Evolutionary conservation across 2,329 filamentous ascomycete genomes (phyloP).

Genomic region (Xylariales sp.): DNA sequence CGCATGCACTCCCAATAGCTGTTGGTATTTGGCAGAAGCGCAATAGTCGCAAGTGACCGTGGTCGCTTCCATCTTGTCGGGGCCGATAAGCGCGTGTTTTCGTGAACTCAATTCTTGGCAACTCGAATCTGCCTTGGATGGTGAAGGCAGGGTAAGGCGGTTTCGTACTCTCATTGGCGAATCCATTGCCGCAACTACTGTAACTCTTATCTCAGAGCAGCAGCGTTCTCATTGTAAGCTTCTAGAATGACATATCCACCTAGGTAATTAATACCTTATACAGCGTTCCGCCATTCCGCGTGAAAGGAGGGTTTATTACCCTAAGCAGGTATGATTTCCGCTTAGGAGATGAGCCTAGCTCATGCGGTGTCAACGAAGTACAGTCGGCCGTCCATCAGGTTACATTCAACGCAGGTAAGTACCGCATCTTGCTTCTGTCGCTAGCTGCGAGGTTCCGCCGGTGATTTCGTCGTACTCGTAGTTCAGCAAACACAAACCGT

Average conservation of each 20-base stretch:
- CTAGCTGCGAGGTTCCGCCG: slow-evolving; percentile 28
- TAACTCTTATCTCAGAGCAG: neutral
- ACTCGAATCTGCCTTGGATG: slow-evolving; percentile 9
- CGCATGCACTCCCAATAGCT: neutral
- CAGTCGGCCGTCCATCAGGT: slow-evolving; percentile 5
- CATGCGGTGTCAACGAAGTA: slow-evolving; percentile 12
- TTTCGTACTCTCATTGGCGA: slow-evolving; percentile 11
- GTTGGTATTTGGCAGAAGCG: neutral
- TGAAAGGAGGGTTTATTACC: slow-evolving; percentile 9
- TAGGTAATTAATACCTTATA: slow-evolving; percentile 3
- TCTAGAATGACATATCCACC: slow-evolving; percentile 5
- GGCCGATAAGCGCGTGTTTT: neutral
- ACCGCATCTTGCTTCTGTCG: slow-evolving; percentile 33
- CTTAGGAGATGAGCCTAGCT: slow-evolving; percentile 10
- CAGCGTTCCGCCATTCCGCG: slow-evolving; percentile 17
- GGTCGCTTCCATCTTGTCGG: slow-evolving; percentile 12
- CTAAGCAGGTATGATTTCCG: slow-evolving; percentile 9
- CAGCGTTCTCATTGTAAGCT: neutral
- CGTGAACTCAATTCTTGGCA: slow-evolving; percentile 13
- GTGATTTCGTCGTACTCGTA: slow-evolving; percentile 20
- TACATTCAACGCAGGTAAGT: slow-evolving; percentile 19
- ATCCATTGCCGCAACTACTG: neutral
- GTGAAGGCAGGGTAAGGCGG: neutral
- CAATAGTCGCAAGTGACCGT: slow-evolving; percentile 8
- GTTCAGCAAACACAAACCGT: slow-evolving; percentile 28